phyloP scores from a whole-genome alignment of 805 yeast genomes.

The Starmerella tilneyi region DNA sequence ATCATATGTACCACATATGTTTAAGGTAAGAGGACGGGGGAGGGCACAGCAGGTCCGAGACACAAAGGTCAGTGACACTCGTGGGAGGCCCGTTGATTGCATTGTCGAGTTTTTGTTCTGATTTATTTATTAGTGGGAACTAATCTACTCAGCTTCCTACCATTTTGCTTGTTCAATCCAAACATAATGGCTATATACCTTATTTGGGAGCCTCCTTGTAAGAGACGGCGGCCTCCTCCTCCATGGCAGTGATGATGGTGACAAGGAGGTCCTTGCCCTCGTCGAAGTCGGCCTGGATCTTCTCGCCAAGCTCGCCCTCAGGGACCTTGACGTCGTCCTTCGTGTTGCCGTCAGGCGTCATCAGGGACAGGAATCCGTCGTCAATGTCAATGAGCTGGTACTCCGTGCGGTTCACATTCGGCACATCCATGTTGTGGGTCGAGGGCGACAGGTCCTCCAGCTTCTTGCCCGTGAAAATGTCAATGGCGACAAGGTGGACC shows the following conservation, averaged over 20 bases:
- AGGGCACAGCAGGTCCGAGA: too few relatives aligned
- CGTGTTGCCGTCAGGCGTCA: constrained; percentile 96
- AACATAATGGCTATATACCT: constrained; percentile 4
- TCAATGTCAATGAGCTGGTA: constrained; percentile 93
- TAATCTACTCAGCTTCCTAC: background rate
- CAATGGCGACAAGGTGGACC: constrained; percentile 98
- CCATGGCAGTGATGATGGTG: constrained; percentile 96
- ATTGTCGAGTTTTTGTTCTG: too few relatives aligned
- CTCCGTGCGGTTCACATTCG: constrained; percentile 92
- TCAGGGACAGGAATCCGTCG: constrained; percentile 93
- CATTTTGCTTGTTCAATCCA: background rate
- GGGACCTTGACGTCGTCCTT: constrained; percentile 98
- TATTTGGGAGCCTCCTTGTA: constrained; percentile 87
- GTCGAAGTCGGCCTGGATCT: constrained; percentile 84
- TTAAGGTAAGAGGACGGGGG: too few relatives aligned
- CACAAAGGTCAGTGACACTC: too few relatives aligned
- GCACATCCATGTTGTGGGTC: constrained; percentile 99
- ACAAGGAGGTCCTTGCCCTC: constrained; percentile 97
- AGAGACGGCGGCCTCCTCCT: constrained; percentile 98
- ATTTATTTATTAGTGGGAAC: background rate
- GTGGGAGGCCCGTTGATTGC: too few relatives aligned
- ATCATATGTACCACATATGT: too few relatives aligned
- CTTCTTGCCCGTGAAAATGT: constrained; percentile 98
- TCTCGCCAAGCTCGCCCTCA: constrained; percentile 95
- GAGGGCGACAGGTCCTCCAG: constrained; percentile 99